These are phyloP conservation scores for Kokia cookei DNA, from an alignment of 441 rosid genomes.

Conservation along the genomic window DNA sequence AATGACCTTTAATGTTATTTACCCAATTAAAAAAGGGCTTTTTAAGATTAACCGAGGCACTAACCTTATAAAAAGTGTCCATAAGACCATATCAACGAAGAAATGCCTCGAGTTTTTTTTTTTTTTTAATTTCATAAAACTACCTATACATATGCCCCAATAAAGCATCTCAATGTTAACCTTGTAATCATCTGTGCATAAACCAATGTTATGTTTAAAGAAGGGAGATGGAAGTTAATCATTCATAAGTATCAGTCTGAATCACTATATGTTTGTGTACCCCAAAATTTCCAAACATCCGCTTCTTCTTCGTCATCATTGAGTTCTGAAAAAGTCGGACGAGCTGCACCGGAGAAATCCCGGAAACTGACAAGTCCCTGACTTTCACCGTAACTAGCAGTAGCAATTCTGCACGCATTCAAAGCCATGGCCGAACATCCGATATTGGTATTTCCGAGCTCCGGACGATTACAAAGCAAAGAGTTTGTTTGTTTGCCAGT, in stretches of 20 bases:
- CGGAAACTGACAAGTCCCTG: slow-evolving; percentile 21
- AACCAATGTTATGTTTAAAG: background rate
- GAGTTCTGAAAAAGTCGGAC: slow-evolving; percentile 15
- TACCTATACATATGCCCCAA: too few species aligned
- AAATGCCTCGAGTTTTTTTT: too few species aligned
- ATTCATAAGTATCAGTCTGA: slow-evolving; percentile 14
- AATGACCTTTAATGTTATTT: too few species aligned
- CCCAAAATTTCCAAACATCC: slow-evolving; percentile 50
- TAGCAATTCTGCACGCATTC: slow-evolving; percentile 33
- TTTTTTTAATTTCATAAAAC: too few species aligned
- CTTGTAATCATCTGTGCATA: background rate
- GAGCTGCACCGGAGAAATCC: slow-evolving; percentile 37
- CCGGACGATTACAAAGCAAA: slow-evolving; percentile 21
- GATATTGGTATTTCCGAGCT: slow-evolving; percentile 8
- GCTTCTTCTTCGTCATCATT: slow-evolving; percentile 14
- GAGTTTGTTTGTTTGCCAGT: slow-evolving; percentile 44
- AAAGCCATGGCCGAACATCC: slow-evolving; percentile 55
- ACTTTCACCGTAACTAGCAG: slow-evolving; percentile 20
- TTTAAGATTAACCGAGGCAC: too few species aligned
- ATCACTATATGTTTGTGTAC: slow-evolving; percentile 19
- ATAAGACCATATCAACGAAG: too few species aligned
- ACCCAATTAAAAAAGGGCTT: too few species aligned
- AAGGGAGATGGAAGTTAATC: background rate
- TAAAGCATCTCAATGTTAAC: background rate
- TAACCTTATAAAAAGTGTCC: too few species aligned